These are phyloP conservation scores for Monosporozyma servazzii DNA, from an alignment of 805 yeast species.

Conservation along the genomic window DNA sequence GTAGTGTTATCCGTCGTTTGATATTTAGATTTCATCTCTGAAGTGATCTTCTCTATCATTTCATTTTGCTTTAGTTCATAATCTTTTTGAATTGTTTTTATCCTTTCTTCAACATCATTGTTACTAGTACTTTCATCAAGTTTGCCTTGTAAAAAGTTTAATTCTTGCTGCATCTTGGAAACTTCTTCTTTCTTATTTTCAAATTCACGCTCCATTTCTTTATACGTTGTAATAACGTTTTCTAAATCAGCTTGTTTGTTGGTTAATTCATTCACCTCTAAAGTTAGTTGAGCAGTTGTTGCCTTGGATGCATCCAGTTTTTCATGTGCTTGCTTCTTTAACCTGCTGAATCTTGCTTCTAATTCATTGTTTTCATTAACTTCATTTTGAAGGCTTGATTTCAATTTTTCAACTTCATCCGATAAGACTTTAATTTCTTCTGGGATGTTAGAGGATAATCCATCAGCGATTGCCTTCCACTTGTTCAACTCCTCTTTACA, in stretches of 20 bases:
- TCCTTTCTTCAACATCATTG: constrained; percentile 1
- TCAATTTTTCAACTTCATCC: constrained; percentile 17
- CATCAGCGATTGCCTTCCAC: constrained; percentile 9
- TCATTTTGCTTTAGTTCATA: constrained; percentile 1
- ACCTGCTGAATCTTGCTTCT: constrained; percentile 25
- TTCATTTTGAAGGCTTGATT: constrained; percentile 16
- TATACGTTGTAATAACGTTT: constrained; percentile 5
- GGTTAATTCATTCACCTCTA: constrained; percentile 28
- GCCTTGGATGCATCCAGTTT: constrained; percentile 24
- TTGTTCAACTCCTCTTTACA: constrained; percentile 12
- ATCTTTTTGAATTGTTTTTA: background rate
- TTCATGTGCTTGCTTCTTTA: constrained; percentile 31
- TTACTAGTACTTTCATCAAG: constrained; percentile 2
- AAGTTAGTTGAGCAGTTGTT: constrained; percentile 33
- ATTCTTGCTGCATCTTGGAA: background rate
- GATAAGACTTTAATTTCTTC: constrained; percentile 14
- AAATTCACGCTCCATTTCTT: constrained; percentile 3
- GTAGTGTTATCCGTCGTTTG: background rate
- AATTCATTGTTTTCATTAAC: constrained; percentile 27
- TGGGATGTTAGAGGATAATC: constrained; percentile 9
- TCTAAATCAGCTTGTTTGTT: constrained; percentile 32
- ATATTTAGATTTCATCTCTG: background rate
- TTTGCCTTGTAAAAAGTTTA: background rate
- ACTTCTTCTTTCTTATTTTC: constrained; percentile 3
- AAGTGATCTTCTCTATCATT: background rate